These are phyloP conservation scores for Magnolia changhungtana DNA, from an alignment of 164 flowering plant species.

Conservation along the genomic window DNA sequence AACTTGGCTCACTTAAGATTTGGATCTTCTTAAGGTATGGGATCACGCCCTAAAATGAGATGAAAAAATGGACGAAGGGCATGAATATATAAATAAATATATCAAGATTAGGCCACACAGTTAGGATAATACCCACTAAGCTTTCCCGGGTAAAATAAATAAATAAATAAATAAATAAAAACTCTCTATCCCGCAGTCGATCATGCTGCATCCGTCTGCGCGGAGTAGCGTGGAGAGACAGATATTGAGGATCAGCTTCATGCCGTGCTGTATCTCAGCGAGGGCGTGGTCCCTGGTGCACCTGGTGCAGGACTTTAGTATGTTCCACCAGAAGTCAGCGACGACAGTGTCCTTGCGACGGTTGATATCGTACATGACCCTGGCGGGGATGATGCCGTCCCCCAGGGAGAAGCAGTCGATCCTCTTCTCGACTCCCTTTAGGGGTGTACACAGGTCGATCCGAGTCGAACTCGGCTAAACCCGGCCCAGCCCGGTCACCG, in stretches of 20 bases:
- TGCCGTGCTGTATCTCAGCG: constrained; percentile 28
- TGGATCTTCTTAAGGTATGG: no score
- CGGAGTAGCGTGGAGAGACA: constrained; percentile 29
- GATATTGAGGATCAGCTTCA: constrained; percentile 26
- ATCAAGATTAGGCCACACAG: no score
- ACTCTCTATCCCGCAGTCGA: constrained; percentile 27
- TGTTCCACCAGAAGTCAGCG: constrained; percentile 35
- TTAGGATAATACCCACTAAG: no score
- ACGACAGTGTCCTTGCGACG: constrained; percentile 27
- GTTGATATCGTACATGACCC: constrained; percentile 29
- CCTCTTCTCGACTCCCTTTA: constrained; percentile 34
- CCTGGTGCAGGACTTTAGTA: constrained; percentile 25
- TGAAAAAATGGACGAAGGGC: no score
- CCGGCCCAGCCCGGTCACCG: no score
- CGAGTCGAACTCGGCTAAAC: no score
- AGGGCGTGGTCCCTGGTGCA: constrained; percentile 25
- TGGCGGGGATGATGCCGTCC: constrained; percentile 36
- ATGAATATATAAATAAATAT: no score
- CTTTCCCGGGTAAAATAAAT: no score
- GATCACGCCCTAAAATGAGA: no score
- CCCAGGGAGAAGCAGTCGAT: constrained; percentile 32
- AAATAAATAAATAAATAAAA: no score
- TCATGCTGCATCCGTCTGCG: constrained; percentile 31
- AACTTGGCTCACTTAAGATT: no score
- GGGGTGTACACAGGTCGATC: no score